Evolutionary conservation across 2,329 filamentous ascomycete genomes (phyloP), one percentile per base, ranked within the genome.

Genomic region (Fonsecaea monophora): DNA sequence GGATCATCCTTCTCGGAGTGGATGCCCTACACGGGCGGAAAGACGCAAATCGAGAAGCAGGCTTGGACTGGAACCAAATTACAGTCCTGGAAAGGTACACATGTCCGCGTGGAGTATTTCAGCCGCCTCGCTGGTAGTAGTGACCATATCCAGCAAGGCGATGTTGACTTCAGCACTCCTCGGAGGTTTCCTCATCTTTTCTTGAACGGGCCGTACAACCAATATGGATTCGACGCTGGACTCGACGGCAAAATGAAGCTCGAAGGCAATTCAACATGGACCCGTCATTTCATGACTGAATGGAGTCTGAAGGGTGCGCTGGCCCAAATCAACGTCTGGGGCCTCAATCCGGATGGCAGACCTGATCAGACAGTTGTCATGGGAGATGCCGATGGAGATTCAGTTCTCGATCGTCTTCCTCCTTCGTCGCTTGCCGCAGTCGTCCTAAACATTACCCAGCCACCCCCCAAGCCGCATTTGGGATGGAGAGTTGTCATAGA

Each of bases 291-390:
- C 66, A 84, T 89, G 82, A 80, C 83, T 3, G 88, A 90, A 73
- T 90, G 86, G 84, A 64, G 54, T 42, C 53, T 42, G 10, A 35
- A 13, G 40, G 88, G 88, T 5, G 83, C 84, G 2, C 78, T 83
- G 56, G 83, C 87, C 64, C 87, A 89, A 72, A 77, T 89, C 66
- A 90, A 89, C 70, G 81, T 88, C 4, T 90, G 88, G 88, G 88
- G 88, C 60, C 86, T 89, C 74, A 87, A 89, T 71, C 83, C 84
- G 0, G 83, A 89, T 75, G 86, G 87, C 21, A 78, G 85, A 70
- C 87, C 88, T 0, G 88, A 90, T 74, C 81, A 86, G 67, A 83
- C 83, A 7, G 82, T 81, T 63, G 83, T 88, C 1, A 85, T 83
- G 68, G 88, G 88, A 25, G 88, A 90, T 73, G 82, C 88, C 13